A percentile compares a stretch with the other conserved stretches of the same genome.
Evolutionary conservation across 2,329 filamentous ascomycete species (phyloP).

Genomic region (Dactylonectria estremocensis): DNA sequence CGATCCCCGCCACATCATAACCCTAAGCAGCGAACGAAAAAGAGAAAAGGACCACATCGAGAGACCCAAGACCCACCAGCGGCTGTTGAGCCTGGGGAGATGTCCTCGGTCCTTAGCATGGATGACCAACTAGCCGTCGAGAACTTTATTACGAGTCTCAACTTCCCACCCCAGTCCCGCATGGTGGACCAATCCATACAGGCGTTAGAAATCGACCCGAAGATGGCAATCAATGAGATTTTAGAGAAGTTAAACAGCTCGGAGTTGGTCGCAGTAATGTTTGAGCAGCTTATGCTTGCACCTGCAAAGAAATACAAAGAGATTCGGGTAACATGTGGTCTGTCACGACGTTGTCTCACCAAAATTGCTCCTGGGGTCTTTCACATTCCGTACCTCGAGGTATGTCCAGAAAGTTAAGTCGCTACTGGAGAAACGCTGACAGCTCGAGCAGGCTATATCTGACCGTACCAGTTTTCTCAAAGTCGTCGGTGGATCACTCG

Average conservation of each 20-base stretch:
- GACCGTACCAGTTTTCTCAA: constrained; percentile 48
- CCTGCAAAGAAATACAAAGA: constrained; percentile 40
- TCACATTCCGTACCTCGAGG: constrained; percentile 54
- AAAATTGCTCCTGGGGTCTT: constrained; percentile 55
- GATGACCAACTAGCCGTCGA: constrained; percentile 50
- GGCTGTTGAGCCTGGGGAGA: constrained; percentile 9
- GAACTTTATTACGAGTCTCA: constrained; percentile 47
- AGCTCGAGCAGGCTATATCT: constrained; percentile 42
- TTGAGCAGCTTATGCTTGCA: constrained; percentile 49
- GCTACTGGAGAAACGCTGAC: constrained; percentile 22
- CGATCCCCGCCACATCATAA: background rate
- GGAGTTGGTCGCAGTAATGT: constrained; percentile 36
- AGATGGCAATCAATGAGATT: background rate
- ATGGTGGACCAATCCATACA: background rate
- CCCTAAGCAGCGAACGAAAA: constrained; percentile 21
- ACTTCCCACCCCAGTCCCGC: constrained; percentile 12
- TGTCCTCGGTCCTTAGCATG: constrained; percentile 35
- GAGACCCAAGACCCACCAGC: background rate
- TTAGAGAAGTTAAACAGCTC: constrained; percentile 28
- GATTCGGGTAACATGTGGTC: constrained; percentile 38
- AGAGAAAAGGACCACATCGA: constrained; percentile 24
- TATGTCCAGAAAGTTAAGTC: constrained; percentile 25
- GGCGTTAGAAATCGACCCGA: background rate
- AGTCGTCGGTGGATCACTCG: constrained; percentile 50
- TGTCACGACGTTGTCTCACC: constrained; percentile 42